phyloP scores from a whole-genome alignment of 805 yeast species.

The Candida manassasensis region DNA sequence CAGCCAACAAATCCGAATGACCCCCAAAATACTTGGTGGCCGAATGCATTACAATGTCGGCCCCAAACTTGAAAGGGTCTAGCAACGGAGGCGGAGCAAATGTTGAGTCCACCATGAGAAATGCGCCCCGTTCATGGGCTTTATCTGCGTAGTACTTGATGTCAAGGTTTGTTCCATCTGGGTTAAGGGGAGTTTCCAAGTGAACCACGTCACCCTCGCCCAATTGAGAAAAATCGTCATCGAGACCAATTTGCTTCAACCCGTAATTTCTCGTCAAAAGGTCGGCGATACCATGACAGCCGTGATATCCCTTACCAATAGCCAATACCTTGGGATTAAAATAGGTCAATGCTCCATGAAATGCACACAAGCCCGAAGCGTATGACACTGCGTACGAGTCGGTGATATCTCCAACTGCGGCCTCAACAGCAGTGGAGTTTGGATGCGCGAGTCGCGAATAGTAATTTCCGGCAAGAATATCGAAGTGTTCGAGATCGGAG shows the following conservation, averaged over 20 bases:
- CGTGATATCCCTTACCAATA: slow-evolving; percentile 81
- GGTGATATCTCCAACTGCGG: slow-evolving; percentile 53
- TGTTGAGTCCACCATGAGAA: slow-evolving; percentile 73
- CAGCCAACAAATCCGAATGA: slow-evolving; percentile 88
- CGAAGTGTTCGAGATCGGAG: slow-evolving; percentile 14
- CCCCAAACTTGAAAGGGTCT: slow-evolving; percentile 78
- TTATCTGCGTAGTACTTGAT: slow-evolving; percentile 56
- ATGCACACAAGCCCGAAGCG: slow-evolving; percentile 78
- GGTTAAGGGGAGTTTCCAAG: slow-evolving; percentile 85
- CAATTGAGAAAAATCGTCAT: slow-evolving; percentile 42
- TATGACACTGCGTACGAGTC: slow-evolving; percentile 66
- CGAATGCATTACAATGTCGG: slow-evolving; percentile 86
- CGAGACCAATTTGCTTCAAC: slow-evolving; percentile 44
- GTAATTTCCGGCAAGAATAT: slow-evolving; percentile 8
- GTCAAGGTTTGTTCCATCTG: slow-evolving; percentile 65
- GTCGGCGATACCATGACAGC: slow-evolving; percentile 67
- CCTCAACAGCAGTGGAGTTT: slow-evolving; percentile 63
- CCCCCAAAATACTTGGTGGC: slow-evolving; percentile 95
- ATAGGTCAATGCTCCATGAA: slow-evolving; percentile 65
- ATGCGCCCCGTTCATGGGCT: slow-evolving; percentile 78
- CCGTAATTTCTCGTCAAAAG: slow-evolving; percentile 60
- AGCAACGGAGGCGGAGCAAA: slow-evolving; percentile 92
- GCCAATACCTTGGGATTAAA: slow-evolving; percentile 70
- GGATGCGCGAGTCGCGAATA: slow-evolving; percentile 80
- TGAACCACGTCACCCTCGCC: slow-evolving; percentile 71